Conservation (phyloP, 169 alveolate species). For the Babesia microti region DNA sequence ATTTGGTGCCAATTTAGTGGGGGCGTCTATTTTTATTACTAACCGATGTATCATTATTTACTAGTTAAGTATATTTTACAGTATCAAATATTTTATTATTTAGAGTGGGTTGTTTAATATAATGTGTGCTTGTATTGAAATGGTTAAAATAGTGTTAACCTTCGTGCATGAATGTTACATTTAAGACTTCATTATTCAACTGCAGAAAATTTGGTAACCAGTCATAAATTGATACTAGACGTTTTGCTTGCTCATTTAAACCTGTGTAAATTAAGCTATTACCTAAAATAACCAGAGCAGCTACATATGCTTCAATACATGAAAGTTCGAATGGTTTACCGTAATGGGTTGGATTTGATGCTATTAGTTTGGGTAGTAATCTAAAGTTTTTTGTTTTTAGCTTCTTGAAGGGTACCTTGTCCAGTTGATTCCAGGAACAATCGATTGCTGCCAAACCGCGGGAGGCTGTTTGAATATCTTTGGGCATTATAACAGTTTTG, state of each 20-base stretch:
- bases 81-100: not conserved
- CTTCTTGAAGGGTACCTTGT: constrained; percentile 60
- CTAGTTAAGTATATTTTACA: not conserved
- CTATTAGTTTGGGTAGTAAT: constrained; percentile 78
- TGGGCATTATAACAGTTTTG: constrained; percentile 60
- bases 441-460: constrained; percentile 87
- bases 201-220: constrained; percentile 78
- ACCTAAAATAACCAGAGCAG: constrained; percentile 76
- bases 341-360: constrained; percentile 89
- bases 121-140: not conserved
- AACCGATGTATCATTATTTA: too few relatives aligned
- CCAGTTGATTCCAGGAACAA: constrained; percentile 88
- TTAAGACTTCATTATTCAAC: constrained; percentile 64
- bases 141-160: not conserved
- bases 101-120: not conserved
- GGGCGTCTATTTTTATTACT: too few relatives aligned
- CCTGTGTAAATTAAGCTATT: constrained; percentile 2
- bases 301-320: constrained; percentile 93
- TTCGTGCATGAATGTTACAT: constrained; percentile 11
- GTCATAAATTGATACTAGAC: constrained; percentile 66
- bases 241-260: constrained; percentile 57
- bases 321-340: constrained; percentile 85
- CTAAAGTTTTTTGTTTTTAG: constrained; percentile 35
- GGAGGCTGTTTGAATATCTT: constrained; percentile 69
- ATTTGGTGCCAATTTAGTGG: too few relatives aligned